Evolutionary conservation across 495 filamentous ascomycete genomes (phyloP).

Genomic region (Penicillium turbatum): DNA sequence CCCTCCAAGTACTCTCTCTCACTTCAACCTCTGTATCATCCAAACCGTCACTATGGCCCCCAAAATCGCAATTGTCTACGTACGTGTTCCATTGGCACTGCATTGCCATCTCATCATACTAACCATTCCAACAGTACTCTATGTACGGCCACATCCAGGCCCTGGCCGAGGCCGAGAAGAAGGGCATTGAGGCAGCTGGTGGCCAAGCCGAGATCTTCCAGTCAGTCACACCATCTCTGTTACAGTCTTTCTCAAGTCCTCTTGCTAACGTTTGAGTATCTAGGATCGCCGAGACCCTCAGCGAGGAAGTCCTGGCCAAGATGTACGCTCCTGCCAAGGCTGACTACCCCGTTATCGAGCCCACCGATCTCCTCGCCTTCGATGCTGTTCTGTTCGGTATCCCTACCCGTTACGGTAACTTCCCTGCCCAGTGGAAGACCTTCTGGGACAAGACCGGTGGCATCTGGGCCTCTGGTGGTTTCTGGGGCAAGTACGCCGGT

Average conservation of each 20-base stretch:
- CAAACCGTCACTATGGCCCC: conserved; percentile 69
- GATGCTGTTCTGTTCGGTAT: conserved; percentile 94
- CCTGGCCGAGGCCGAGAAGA: conserved; percentile 85
- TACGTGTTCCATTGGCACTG: conserved; percentile 43
- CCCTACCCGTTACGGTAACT: conserved; percentile 98
- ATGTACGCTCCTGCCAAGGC: conserved; percentile 86
- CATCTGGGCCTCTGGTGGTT: conserved; percentile 68
- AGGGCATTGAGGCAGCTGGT: conserved; percentile 83
- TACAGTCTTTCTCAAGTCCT: not conserved
- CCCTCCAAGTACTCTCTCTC: not conserved
- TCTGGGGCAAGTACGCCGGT: conserved; percentile 88
- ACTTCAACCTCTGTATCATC: not conserved
- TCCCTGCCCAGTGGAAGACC: conserved; percentile 92
- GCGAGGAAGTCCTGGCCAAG: conserved; percentile 72
- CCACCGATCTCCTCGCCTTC: conserved; percentile 66
- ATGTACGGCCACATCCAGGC: conserved; percentile 88
- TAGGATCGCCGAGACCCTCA: conserved; percentile 82
- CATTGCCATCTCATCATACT: not conserved
- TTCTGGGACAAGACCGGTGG: conserved; percentile 82
- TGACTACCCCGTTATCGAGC: conserved; percentile 63
- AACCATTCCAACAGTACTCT: conserved; percentile 63
- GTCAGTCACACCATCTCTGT: conserved; percentile 40
- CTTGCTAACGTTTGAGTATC: conserved; percentile 3
- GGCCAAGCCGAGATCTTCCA: conserved; percentile 77
- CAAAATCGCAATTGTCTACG: conserved; percentile 86